Base-by-base conservation (phyloP, 1,139 yeast genomes). In the Candida freyschussii region DNA sequence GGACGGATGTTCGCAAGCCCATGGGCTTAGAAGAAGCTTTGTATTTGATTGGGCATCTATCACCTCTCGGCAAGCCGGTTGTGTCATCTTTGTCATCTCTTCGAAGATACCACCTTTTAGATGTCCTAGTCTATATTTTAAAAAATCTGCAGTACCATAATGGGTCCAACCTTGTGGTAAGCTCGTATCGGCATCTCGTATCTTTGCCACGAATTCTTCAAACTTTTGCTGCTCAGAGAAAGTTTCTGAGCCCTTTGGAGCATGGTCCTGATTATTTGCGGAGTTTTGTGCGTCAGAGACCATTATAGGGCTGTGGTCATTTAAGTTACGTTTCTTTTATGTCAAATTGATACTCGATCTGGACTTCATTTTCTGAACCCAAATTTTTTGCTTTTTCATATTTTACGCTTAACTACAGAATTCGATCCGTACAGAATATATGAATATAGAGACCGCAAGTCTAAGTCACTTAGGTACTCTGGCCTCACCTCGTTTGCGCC, bases 401-500 rank as follows among this genome's bases (percentile, higher is more conserved):
- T n/a, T n/a, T n/a, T n/a, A n/a, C n/a, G n/a, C n/a, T n/a, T n/a
- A n/a, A n/a, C n/a, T n/a, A n/a, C n/a, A n/a, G n/a, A n/a, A n/a
- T n/a, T n/a, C n/a, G n/a, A n/a, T n/a, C n/a, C n/a, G n/a, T n/a
- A n/a, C n/a, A n/a, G n/a, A n/a, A n/a, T n/a, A n/a, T n/a, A n/a
- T n/a, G n/a, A n/a, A n/a, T n/a, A n/a, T n/a, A n/a, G n/a, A n/a
- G n/a, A n/a, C n/a, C n/a, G n/a, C n/a, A n/a, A n/a, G n/a, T n/a
- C n/a, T n/a, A n/a, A n/a, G 26, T 11, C 9, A 7, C 24, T 24
- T n/a, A 7, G 37, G 43, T 27, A 43, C 72, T 23, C 60, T 65
- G 3, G 71, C 67, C 4, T 48, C 50, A 3, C 76, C 78, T 29
- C 73, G 57, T 44, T 73, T 74, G 27, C 80, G 55, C 76, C 78